Conservation (phyloP, 768 basidiomycete genomes). For the Hypholoma fasciculare region DNA sequence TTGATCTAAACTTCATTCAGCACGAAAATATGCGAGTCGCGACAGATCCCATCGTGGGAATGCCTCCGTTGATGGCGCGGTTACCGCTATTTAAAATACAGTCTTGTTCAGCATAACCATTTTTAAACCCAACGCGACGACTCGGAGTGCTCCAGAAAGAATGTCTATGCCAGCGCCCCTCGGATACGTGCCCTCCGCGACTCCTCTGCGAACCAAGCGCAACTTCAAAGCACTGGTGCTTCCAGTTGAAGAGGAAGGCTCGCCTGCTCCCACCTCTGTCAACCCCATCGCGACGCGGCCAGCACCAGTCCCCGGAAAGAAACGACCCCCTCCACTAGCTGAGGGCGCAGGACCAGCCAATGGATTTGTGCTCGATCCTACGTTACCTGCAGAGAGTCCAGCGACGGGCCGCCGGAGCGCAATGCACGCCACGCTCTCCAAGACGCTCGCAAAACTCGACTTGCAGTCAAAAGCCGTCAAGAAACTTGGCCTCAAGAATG, state of each 20-base stretch:
- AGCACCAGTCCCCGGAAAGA: constrained; percentile 22
- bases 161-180: constrained; percentile 15
- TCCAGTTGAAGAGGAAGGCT: constrained; percentile 35
- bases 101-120: neutral
- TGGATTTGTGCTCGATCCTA: constrained; percentile 36
- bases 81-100: constrained; percentile 7
- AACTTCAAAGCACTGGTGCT: constrained; percentile 88
- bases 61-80: neutral
- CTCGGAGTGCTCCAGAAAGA: neutral
- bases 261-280: constrained; percentile 14
- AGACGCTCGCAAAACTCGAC: constrained; percentile 82
- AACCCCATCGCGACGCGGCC: constrained; percentile 20
- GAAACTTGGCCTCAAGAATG: constrained; percentile 68
- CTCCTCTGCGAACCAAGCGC: constrained; percentile 81
- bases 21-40: neutral
- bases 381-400: constrained; percentile 45
- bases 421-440: constrained; percentile 69
- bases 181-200: constrained; percentile 21
- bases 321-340: constrained; percentile 26
- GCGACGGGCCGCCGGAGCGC: constrained; percentile 51
- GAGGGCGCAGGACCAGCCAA: constrained; percentile 18
- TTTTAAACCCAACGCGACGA: neutral
- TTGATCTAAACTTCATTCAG: constrained; percentile 2
- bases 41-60: constrained; percentile 1
- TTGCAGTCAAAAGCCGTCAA: constrained; percentile 48